phyloP scores from a whole-genome alignment of 148 eudicot genomes.

The Gaultheria prostrata region DNA sequence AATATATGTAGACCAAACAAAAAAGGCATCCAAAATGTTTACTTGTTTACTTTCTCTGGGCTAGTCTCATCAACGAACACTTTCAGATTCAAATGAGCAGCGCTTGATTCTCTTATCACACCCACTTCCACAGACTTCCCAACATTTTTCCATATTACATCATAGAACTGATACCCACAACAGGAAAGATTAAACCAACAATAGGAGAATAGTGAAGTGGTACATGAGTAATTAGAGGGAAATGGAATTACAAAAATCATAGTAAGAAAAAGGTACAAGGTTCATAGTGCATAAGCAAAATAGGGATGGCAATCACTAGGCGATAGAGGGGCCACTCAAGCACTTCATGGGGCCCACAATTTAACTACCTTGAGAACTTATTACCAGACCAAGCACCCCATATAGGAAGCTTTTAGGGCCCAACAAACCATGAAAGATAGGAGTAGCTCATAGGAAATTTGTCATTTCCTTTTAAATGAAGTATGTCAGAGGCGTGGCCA shows the following conservation, averaged over 20 bases:
- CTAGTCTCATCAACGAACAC: not conserved
- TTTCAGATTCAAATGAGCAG: not conserved
- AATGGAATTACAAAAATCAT: not conserved
- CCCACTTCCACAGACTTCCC: conserved; percentile 1
- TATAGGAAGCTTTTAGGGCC: not conserved
- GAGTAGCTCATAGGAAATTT: not conserved
- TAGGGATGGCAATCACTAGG: not conserved
- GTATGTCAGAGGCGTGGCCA: not conserved
- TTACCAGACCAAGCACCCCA: not conserved
- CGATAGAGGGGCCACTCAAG: not conserved
- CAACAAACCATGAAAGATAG: not conserved
- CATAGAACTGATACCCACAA: not conserved
- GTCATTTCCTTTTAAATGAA: not conserved
- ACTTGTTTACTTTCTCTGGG: not conserved
- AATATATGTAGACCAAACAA: not conserved
- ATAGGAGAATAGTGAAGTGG: not conserved
- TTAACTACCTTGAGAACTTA: not conserved
- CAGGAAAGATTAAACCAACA: not conserved
- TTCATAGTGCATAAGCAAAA: not conserved
- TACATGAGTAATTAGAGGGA: not conserved
- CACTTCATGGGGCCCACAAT: not conserved
- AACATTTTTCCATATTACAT: not conserved
- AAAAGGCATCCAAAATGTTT: conserved; percentile 3
- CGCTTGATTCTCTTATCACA: conserved; percentile 1
- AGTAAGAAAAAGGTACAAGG: not conserved